Base-by-base conservation (phyloP, 129 eudicot species). In the Glebionis coronaria region DNA sequence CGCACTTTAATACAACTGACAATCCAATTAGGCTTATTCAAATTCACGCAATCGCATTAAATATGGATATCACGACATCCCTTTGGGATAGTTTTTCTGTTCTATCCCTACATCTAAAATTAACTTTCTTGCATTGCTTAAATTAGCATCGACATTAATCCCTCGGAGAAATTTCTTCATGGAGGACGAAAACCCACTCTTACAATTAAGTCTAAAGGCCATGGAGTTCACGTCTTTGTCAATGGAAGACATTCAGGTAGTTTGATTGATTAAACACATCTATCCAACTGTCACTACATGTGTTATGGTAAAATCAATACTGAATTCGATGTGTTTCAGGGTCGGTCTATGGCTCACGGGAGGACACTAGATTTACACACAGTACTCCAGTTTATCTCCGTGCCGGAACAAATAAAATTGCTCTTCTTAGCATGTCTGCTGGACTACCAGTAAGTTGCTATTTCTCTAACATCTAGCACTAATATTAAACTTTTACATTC, bases 401-500 rank as follows among this genome's bases (percentile, higher is more conserved):
- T 19, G 86, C 77, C 14, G 99, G 97, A 68, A 72, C 74, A 14
- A 93, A 89, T 68, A 79, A 58, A 62, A 84, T 93, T 44, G 76
- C 88, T 15, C 77, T 93, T 15, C 88, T 93, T 70, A 89, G 99
- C 49, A 69, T 93, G 63, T 82, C 99, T 69, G 84, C 86, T 44
- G 99, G 99, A 60, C 76, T 93, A 63, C 95, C 95, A 13, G 99
- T 93, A 64, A 78, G 93, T 73, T 42, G 16, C 15, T 61, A 19
- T 20, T 56, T 51, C 12, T 64, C 49, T 35, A 35, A 25, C 57
- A 57, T 19, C 12, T 68, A 53, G 44, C 19, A 59, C 49, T 20
- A 12, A 35, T 35, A 23, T 35, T 35, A 47, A 14, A 20, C 4
- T 1, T 35, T 46, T 4, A 28, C 16, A 27, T 15, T 46, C 9